A percentile compares a stretch with the other conserved stretches of the same genome.
Conservation (phyloP, 176 grass and related monocot species). For the Urochloa ruziziensis region DNA sequence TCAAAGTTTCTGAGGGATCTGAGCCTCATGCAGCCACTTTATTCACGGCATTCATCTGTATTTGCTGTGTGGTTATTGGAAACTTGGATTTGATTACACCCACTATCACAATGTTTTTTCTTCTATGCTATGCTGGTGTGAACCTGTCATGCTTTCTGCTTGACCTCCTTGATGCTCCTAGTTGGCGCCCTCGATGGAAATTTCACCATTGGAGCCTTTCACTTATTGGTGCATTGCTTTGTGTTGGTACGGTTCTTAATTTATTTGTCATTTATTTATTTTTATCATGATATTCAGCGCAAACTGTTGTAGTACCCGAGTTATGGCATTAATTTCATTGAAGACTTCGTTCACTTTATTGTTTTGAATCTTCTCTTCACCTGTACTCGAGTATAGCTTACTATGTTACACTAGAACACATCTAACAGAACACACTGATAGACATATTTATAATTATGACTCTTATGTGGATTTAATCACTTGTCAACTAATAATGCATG, state of each 20-base stretch:
- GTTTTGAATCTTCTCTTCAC: constrained; percentile 7
- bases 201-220: constrained; percentile 99
- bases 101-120: constrained; percentile 98
- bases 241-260: constrained; percentile 65
- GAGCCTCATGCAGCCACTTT: constrained; percentile 85
- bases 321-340: constrained; percentile 12
- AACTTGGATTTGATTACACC: constrained; percentile 97
- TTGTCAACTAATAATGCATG: no score
- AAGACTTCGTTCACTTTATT: neutral
- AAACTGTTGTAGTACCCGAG: neutral
- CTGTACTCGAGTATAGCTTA: constrained; percentile 7
- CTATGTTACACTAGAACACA: neutral
- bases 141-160: constrained; percentile 96
- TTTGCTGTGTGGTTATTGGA: constrained; percentile 87
- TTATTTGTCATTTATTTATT: constrained; percentile 14
- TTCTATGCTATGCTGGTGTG: constrained; percentile 92
- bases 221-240: constrained; percentile 87
- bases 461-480: constrained; percentile 35
- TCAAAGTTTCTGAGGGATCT: constrained; percentile 86
- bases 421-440: neutral
- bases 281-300: neutral
- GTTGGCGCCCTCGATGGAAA: constrained; percentile 98
- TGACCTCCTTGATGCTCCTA: constrained; percentile 97
- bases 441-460: constrained; percentile 1
- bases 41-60: constrained; percentile 92